Percentiles rank a stretch among this genome's conserved stretches.
These are phyloP conservation scores for Mycena capillaripes DNA, from an alignment of 768 basidiomycete genomes.

Conservation along the genomic window DNA sequence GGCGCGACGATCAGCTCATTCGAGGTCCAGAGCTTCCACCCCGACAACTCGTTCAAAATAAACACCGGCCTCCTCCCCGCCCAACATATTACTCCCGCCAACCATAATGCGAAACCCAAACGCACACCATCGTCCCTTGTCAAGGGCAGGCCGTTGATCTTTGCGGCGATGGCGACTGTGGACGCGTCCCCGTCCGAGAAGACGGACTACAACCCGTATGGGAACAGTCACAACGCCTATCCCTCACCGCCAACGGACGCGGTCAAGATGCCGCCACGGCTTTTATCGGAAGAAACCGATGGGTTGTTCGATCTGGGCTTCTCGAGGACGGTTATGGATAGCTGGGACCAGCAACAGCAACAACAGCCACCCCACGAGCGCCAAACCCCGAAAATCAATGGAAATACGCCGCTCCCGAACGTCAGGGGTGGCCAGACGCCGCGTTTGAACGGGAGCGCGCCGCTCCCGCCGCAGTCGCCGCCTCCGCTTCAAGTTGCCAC, in stretches of 20 bases:
- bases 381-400: constrained; percentile 24
- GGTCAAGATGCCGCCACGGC: constrained; percentile 24
- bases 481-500: constrained; percentile 23
- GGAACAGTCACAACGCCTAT: constrained; percentile 29
- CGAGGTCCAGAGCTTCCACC: constrained; percentile 35
- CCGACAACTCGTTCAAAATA: constrained; percentile 30
- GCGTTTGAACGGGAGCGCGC: constrained; percentile 19
- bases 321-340: constrained; percentile 20
- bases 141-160: constrained; percentile 73
- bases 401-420: constrained; percentile 23
- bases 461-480: constrained; percentile 7
- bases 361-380: constrained; percentile 24
- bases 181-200: constrained; percentile 37
- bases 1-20: constrained; percentile 38
- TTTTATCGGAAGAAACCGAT: constrained; percentile 13
- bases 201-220: constrained; percentile 26
- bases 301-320: constrained; percentile 11
- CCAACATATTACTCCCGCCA: constrained; percentile 20
- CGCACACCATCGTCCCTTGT: constrained; percentile 36
- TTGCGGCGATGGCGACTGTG: constrained; percentile 65
- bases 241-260: constrained; percentile 20
- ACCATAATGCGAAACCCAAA: constrained; percentile 19
- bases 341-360: constrained; percentile 31
- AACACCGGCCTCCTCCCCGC: constrained; percentile 33
- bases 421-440: not conserved